A percentile compares a stretch with the other conserved stretches of the same genome.
Evolutionary conservation across 2,329 filamentous ascomycete genomes (phyloP).

Genomic region (Sporothrix pallida): DNA sequence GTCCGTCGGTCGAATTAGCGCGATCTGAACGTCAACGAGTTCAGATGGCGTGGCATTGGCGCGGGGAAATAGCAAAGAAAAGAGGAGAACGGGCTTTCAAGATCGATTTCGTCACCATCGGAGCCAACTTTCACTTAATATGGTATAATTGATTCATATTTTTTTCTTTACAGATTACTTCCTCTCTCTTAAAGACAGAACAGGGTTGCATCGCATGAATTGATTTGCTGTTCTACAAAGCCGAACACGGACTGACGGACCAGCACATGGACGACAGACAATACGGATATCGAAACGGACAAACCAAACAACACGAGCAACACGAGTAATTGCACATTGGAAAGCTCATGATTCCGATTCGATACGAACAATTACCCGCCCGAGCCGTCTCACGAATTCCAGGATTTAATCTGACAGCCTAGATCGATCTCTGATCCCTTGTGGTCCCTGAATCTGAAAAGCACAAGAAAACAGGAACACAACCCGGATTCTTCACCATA

Average conservation of each 20-base stretch:
- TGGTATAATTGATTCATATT: background rate
- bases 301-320: no score
- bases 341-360: background rate
- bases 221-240: slow-evolving; percentile 8
- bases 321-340: no score
- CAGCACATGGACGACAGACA: no score
- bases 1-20: background rate
- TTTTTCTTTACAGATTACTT: background rate
- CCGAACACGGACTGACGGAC: background rate
- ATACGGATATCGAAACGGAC: no score
- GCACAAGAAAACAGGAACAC: background rate
- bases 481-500: background rate
- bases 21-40: background rate
- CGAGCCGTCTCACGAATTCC: no score
- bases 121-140: background rate
- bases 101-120: background rate
- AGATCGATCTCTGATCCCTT: no score
- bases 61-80: background rate
- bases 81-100: background rate
- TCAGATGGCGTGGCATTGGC: no score
- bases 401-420: no score
- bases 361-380: background rate
- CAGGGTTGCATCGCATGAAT: background rate
- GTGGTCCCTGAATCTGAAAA: no score
- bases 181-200: background rate